These are phyloP conservation scores for Neolentinus lepideus DNA, from an alignment of 1,284 basidiomycete species.

Conservation along the genomic window DNA sequence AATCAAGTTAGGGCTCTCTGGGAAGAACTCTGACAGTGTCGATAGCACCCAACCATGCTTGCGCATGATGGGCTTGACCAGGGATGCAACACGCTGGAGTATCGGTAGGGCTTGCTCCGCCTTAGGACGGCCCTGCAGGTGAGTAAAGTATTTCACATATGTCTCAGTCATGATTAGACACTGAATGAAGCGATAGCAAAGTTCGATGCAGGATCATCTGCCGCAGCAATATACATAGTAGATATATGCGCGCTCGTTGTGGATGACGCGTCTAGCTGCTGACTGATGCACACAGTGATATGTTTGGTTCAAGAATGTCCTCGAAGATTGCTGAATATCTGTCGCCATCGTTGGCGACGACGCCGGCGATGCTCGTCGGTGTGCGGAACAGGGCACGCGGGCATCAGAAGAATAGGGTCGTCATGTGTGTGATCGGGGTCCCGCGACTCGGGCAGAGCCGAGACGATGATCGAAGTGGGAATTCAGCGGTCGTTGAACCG, in stretches of 20 bases:
- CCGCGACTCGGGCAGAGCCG: not conserved
- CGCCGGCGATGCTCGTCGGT: not conserved
- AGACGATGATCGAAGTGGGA: not conserved
- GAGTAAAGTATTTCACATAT: constrained; percentile 58
- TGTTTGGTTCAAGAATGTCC: not conserved
- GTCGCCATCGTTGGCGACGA: not conserved
- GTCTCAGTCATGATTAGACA: constrained; percentile 30
- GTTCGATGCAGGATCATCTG: not conserved
- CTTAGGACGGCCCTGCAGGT: constrained; percentile 56
- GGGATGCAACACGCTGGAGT: constrained; percentile 68
- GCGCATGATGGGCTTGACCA: constrained; percentile 88
- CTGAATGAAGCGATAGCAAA: not conserved
- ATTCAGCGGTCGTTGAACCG: not conserved
- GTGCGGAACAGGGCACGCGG: not conserved
- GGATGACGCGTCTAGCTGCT: not conserved
- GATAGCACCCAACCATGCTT: constrained; percentile 77
- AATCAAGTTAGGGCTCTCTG: constrained; percentile 63
- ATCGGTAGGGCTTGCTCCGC: constrained; percentile 55
- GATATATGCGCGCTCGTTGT: not conserved
- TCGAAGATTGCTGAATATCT: not conserved
- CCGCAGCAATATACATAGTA: not conserved
- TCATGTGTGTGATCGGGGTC: constrained; percentile 1
- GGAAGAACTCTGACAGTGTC: constrained; percentile 82
- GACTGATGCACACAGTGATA: not conserved
- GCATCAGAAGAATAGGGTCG: not conserved